A percentile compares a stretch with the other conserved stretches of the same genome.
Conservation (phyloP, 345 rosid species). For the Rhizophora mangle region DNA sequence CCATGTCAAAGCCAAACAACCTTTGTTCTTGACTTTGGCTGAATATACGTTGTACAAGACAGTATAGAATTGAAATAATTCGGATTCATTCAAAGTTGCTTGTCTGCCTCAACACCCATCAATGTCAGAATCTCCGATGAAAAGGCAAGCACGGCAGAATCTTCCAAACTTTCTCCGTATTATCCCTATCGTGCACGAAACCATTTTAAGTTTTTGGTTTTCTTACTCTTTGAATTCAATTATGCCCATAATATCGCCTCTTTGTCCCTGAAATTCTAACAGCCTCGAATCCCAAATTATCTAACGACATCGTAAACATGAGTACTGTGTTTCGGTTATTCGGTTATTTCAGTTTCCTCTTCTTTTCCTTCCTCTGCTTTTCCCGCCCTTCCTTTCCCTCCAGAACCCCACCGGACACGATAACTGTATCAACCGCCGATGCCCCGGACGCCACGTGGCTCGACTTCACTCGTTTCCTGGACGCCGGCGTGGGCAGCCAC, state of each 20-base stretch:
- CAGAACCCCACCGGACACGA: constrained; percentile 36
- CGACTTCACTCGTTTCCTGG: constrained; percentile 59
- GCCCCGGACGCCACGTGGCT: constrained; percentile 61
- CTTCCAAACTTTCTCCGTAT: constrained; percentile 32
- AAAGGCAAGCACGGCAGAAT: constrained; percentile 43
- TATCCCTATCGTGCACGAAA: not conserved
- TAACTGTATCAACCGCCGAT: constrained; percentile 31
- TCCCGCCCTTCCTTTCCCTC: constrained; percentile 39
- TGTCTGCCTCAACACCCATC: constrained; percentile 29
- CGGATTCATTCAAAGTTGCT: constrained; percentile 27
- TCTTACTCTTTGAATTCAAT: not conserved
- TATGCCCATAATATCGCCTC: not conserved
- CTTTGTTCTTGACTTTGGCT: too few species aligned
- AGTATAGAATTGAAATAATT: not conserved
- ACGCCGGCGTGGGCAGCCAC: constrained; percentile 61
- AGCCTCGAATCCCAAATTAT: constrained; percentile 13
- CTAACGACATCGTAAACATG: not conserved
- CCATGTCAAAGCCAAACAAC: too few species aligned
- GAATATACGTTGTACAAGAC: too few species aligned
- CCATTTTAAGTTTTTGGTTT: not conserved
- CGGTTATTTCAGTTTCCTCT: constrained; percentile 27
- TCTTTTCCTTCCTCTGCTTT: constrained; percentile 23
- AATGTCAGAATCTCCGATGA: constrained; percentile 36
- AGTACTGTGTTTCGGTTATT: constrained; percentile 38
- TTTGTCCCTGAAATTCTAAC: not conserved